Conservation (phyloP, 805 yeast species). For the Komagataella pseudopastoris region DNA sequence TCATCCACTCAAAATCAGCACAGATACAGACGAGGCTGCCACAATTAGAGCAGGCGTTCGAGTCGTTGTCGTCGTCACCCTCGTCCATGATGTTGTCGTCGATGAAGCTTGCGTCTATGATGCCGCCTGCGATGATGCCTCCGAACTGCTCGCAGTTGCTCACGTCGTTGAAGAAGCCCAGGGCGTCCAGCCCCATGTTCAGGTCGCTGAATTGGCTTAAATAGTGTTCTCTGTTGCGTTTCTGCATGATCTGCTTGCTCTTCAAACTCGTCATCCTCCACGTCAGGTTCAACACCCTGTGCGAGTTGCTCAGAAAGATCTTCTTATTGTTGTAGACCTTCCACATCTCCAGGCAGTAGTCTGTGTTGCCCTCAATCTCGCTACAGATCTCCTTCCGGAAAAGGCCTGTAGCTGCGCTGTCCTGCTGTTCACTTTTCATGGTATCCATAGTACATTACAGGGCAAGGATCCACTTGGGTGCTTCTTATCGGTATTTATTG, state of each 20-base stretch:
- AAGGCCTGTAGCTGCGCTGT: neutral
- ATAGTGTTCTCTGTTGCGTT: neutral
- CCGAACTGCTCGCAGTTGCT: neutral
- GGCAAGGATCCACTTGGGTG: neutral
- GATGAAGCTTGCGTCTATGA: neutral
- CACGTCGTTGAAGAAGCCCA: neutral
- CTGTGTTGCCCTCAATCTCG: neutral
- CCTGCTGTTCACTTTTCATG: neutral
- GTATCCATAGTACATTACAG: neutral
- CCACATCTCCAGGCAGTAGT: slow-evolving; percentile 14
- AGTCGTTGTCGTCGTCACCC: neutral
- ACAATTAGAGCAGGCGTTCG: neutral
- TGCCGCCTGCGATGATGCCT: neutral
- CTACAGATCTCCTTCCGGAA: neutral
- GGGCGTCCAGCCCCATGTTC: neutral
- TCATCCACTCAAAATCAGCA: neutral
- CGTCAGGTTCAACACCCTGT: slow-evolving; percentile 19
- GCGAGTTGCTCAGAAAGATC: slow-evolving; percentile 18
- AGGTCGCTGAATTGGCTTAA: neutral
- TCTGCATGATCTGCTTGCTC: neutral
- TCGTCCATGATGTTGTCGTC: neutral
- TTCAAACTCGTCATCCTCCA: slow-evolving; percentile 13
- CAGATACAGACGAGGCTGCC: neutral
- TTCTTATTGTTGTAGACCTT: slow-evolving; percentile 21
- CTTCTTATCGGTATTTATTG: neutral